Conservation (phyloP, 495 filamentous ascomycete species). For the Xylaria intraflava region DNA sequence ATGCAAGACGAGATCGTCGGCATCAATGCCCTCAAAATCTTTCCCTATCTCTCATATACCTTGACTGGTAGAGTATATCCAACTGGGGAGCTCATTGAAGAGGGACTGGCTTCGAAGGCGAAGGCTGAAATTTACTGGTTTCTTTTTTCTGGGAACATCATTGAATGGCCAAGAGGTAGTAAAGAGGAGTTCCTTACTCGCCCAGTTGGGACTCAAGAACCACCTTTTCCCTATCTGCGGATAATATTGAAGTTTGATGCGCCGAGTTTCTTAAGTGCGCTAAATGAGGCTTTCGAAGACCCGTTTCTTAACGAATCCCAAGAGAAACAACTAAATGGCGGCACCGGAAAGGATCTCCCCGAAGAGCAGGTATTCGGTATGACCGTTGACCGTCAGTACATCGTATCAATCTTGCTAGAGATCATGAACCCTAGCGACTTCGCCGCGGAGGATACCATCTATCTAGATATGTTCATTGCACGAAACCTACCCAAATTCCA, state of each 20-base stretch:
- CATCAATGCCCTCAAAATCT: constrained; percentile 79
- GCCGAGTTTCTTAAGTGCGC: constrained; percentile 83
- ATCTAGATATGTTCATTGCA: constrained; percentile 96
- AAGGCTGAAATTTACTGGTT: constrained; percentile 89
- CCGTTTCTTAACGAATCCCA: constrained; percentile 76
- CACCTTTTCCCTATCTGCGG: constrained; percentile 74
- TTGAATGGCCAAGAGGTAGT: constrained; percentile 55
- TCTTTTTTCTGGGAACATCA: constrained; percentile 75
- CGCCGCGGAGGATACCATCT: constrained; percentile 75
- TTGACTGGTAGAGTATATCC: constrained; percentile 88
- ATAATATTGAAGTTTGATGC: constrained; percentile 83
- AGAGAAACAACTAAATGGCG: constrained; percentile 49
- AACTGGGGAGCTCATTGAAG: constrained; percentile 65
- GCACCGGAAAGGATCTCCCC: constrained; percentile 40
- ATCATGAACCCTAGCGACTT: constrained; percentile 74
- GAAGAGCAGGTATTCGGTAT: constrained; percentile 61
- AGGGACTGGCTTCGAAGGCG: constrained; percentile 61
- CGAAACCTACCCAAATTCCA: constrained; percentile 94
- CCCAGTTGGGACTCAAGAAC: constrained; percentile 45
- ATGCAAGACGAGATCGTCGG: constrained; percentile 46
- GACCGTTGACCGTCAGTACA: constrained; percentile 81
- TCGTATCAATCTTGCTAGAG: constrained; percentile 82
- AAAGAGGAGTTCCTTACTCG: constrained; percentile 48
- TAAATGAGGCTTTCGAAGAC: constrained; percentile 98
- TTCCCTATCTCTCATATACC: constrained; percentile 90